phyloP scores from a whole-genome alignment of 2,329 filamentous ascomycete genomes.

The Xylariales sp. region DNA sequence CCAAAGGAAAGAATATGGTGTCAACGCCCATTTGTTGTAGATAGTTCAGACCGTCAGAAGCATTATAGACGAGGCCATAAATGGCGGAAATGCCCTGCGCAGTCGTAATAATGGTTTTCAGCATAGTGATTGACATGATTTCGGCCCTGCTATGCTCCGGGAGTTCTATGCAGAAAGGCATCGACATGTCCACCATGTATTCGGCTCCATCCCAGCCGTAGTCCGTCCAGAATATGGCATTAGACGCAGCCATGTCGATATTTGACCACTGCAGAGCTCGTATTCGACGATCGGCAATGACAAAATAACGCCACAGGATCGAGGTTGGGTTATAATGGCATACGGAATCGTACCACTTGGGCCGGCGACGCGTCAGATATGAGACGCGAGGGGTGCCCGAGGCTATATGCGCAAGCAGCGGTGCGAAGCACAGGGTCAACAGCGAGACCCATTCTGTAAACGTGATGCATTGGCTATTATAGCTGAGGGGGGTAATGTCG shows the following conservation, averaged over 20 bases:
- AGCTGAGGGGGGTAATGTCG: not conserved
- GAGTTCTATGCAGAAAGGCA: slow-evolving; percentile 5
- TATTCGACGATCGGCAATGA: slow-evolving; percentile 22
- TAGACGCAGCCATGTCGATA: slow-evolving; percentile 19
- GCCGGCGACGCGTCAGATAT: slow-evolving; percentile 6
- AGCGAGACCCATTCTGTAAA: slow-evolving; percentile 3
- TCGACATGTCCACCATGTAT: slow-evolving; percentile 10
- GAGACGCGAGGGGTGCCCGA: slow-evolving; percentile 7
- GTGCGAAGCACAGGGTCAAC: slow-evolving; percentile 8
- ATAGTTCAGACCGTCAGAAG: not conserved
- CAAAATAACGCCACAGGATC: slow-evolving; percentile 27
- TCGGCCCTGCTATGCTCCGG: slow-evolving; percentile 6
- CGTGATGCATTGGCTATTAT: not conserved
- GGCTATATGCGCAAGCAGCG: slow-evolving; percentile 10
- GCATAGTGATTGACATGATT: slow-evolving; percentile 9
- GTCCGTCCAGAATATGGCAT: slow-evolving; percentile 23
- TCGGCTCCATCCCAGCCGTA: slow-evolving; percentile 24
- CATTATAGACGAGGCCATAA: not conserved
- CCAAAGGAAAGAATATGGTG: slow-evolving; percentile 13
- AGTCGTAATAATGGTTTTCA: slow-evolving; percentile 13
- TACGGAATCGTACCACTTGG: slow-evolving; percentile 19
- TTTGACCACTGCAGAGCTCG: slow-evolving; percentile 18
- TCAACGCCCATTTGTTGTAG: slow-evolving; percentile 8
- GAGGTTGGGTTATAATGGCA: slow-evolving; percentile 25
- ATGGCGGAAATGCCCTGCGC: slow-evolving; percentile 7